Percentiles rank a stretch among this genome's conserved stretches.
phyloP scores from a whole-genome alignment of 768 basidiomycete species.

The Kwoniella bestiolae region DNA sequence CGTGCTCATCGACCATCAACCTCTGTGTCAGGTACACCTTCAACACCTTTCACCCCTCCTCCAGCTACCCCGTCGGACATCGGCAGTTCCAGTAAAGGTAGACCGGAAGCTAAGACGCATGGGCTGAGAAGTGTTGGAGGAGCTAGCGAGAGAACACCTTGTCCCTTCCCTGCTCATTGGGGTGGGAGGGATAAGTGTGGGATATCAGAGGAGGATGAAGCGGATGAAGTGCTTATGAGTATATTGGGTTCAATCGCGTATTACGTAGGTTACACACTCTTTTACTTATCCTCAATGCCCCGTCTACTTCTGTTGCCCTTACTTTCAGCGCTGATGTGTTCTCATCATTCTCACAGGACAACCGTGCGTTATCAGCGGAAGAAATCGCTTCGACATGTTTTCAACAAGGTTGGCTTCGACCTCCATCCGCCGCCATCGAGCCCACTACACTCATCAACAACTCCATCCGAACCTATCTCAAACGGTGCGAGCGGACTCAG shows the following conservation, averaged over 20 bases:
- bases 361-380: conserved; percentile 47
- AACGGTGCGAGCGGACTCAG: conserved; percentile 36
- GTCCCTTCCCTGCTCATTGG: conserved; percentile 44
- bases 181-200: conserved; percentile 49
- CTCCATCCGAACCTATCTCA: conserved; percentile 44
- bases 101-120: conserved; percentile 41
- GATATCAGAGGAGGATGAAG: conserved; percentile 46
- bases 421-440: conserved; percentile 48
- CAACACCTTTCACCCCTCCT: conserved; percentile 21
- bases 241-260: conserved; percentile 38
- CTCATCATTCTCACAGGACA: conserved; percentile 30
- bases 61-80: conserved; percentile 20
- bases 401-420: conserved; percentile 47
- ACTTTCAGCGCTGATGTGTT: conserved; percentile 7
- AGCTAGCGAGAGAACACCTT: conserved; percentile 39
- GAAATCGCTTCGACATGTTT: conserved; percentile 44
- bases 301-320: neutral
- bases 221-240: conserved; percentile 50
- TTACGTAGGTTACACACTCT: conserved; percentile 30
- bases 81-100: neutral
- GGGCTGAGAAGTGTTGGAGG: conserved; percentile 41
- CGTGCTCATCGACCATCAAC: conserved; percentile 20
- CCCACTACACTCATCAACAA: conserved; percentile 45
- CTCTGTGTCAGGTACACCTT: conserved; percentile 11
- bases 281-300: neutral